These are phyloP conservation scores for Phytophthora uliginosa DNA, from an alignment of 352 stramenopile species.

Conservation along the genomic window DNA sequence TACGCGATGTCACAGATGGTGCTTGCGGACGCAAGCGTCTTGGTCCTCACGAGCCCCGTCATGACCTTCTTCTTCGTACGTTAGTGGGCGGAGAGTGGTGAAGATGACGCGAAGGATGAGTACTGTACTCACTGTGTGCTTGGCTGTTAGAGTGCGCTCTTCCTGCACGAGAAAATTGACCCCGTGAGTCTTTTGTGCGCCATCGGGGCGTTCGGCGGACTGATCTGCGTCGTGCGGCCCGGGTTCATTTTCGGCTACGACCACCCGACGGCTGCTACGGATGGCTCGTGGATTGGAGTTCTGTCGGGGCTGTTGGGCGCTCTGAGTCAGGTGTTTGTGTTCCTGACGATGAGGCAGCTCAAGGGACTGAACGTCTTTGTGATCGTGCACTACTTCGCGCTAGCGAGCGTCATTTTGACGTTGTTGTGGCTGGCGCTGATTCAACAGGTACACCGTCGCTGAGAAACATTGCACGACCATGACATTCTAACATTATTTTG, in stretches of 20 bases:
- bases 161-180: conserved; percentile 59
- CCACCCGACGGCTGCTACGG: conserved; percentile 14
- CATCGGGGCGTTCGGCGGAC: conserved; percentile 45
- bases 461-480: neutral
- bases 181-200: conserved; percentile 44
- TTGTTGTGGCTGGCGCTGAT: conserved; percentile 48
- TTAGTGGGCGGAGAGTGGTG: neutral
- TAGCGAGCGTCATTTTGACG: conserved; percentile 51
- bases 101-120: conserved; percentile 3
- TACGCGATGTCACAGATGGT: conserved; percentile 84
- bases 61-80: conserved; percentile 42
- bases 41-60: conserved; percentile 60
- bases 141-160: conserved; percentile 38
- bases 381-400: conserved; percentile 68
- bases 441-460: conserved; percentile 35
- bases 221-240: conserved; percentile 60
- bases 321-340: conserved; percentile 55
- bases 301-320: conserved; percentile 50
- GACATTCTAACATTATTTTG: neutral
- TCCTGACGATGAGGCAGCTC: conserved; percentile 56
- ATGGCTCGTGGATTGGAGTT: conserved; percentile 39
- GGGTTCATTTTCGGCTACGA: conserved; percentile 53
- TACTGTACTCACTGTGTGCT: conserved; percentile 14
- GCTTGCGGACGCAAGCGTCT: conserved; percentile 69
- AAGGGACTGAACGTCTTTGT: conserved; percentile 52